phyloP scores from a whole-genome alignment of 1,139 yeast genomes.

The Pichia sp. region DNA sequence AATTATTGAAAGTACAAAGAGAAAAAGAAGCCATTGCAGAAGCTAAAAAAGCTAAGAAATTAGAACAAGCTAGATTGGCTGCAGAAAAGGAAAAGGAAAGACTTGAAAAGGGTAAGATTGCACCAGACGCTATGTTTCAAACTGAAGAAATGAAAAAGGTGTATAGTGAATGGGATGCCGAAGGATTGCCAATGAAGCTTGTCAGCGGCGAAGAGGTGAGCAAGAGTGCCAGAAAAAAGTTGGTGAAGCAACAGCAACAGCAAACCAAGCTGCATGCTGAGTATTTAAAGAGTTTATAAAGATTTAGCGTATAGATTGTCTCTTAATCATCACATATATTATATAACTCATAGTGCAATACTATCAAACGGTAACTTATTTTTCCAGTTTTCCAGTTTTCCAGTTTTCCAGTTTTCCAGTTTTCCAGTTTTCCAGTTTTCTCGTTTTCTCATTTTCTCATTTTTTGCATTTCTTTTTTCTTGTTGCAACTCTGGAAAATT shows the following conservation, averaged over 20 bases:
- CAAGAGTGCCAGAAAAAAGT: slow-evolving; percentile 79
- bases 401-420: neutral
- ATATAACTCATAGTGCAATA: no score
- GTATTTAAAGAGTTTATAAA: slow-evolving; percentile 28
- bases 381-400: neutral
- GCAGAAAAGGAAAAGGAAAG: slow-evolving; percentile 62
- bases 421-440: neutral
- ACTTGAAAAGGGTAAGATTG: slow-evolving; percentile 58
- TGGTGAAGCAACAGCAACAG: slow-evolving; percentile 65
- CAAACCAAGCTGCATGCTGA: slow-evolving; percentile 81
- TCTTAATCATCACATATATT: no score
- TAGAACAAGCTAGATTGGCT: slow-evolving; percentile 36
- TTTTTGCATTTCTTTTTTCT: neutral
- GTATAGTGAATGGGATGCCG: slow-evolving; percentile 74
- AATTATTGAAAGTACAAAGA: slow-evolving; percentile 53
- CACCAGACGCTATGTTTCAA: slow-evolving; percentile 70
- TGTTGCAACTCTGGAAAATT: neutral
- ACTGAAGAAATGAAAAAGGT: slow-evolving; percentile 35
- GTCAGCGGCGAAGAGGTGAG: slow-evolving; percentile 79
- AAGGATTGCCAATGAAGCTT: slow-evolving; percentile 77
- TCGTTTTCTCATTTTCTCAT: no score
- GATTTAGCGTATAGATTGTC: neutral
- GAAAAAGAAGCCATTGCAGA: slow-evolving; percentile 51
- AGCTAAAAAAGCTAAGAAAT: slow-evolving; percentile 42
- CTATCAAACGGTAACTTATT: neutral